Evolutionary conservation across 345 rosid genomes (phyloP), one percentile per base, ranked within the genome.

Genomic region (Acer yangbiense): DNA sequence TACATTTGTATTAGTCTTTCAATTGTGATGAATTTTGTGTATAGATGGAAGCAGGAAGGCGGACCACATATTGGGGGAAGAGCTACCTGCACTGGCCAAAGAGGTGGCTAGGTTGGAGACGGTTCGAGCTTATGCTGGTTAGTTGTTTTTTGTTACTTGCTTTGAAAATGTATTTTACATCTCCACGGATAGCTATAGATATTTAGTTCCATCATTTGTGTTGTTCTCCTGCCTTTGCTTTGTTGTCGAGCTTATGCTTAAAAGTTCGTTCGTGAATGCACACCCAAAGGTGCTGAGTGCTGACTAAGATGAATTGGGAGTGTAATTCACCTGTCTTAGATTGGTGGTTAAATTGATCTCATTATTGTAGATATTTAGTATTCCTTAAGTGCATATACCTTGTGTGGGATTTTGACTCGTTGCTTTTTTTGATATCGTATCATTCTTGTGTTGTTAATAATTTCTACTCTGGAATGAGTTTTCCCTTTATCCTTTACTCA

Each of bases 91-190:
- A 13, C 75, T 95, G 77, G 98, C 97, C 0, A 93, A 91, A 85
- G 98, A 95, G 83, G 99, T 95, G 71, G 91, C 97, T 12, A 85
- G 92, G 80, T 93, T 95, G 81, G 98, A 95, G 82, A 88, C 88
- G 1, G 95, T 92, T 63, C 85, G 96, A 54, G 91, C 86, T 20
- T 95, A 95, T 84, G 95, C 97, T 7, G 94, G 99, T 93, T 35
- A 82, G 89, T 58, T 69, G 43, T 62, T 63, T 72, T 78, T 14
- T 48, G 55, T 48, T 61, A 16, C 73, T 66, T 71, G 68, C 39
- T 23, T 76, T 60, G 41, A 17, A 43, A 20, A 21, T 63, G 65
- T 55, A 25, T 43, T 43, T 43, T 43, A 43, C 55, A 12, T 50
- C 55, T 14, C 55, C 18, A 50, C 3, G 5, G 55, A 50, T 50